Percentiles rank a stretch among this genome's conserved stretches.
Conservation (phyloP, 2,329 filamentous ascomycete genomes). For the Neobulgaria alba region DNA sequence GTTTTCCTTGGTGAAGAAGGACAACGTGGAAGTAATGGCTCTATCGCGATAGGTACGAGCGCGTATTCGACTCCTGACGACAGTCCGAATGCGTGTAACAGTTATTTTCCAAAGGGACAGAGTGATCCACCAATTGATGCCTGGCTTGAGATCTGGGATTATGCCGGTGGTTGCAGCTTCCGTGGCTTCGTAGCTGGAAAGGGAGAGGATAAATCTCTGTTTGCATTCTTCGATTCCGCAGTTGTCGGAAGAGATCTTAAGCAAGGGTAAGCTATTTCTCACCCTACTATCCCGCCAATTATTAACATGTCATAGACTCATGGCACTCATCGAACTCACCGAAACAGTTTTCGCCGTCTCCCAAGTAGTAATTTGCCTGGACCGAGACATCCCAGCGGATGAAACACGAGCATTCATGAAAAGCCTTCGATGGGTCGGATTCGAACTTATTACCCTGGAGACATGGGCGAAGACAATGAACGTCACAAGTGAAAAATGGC, state of each 20-base stretch:
- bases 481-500: constrained; percentile 68
- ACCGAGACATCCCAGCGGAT: constrained; percentile 55
- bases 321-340: constrained; percentile 84
- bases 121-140: constrained; percentile 24
- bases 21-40: constrained; percentile 64
- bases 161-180: constrained; percentile 74
- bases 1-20: constrained; percentile 96
- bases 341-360: constrained; percentile 67
- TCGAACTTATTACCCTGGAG: constrained; percentile 72
- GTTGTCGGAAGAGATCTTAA: constrained; percentile 72
- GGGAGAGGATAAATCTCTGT: constrained; percentile 63
- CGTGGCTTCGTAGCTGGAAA: constrained; percentile 73
- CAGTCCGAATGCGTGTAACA: constrained; percentile 18
- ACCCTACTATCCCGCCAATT: constrained; percentile 9
- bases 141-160: constrained; percentile 47
- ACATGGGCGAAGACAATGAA: constrained; percentile 59
- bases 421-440: constrained; percentile 89
- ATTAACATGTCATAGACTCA: constrained; percentile 51
- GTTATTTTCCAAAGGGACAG: constrained; percentile 21
- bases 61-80: constrained; percentile 34
- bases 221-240: constrained; percentile 77
- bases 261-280: constrained; percentile 61
- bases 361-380: constrained; percentile 72
- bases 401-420: constrained; percentile 63
- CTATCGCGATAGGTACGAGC: constrained; percentile 77